Percentiles rank a stretch among this genome's conserved stretches.
Conservation (phyloP, 306 rosid species). For the Bauhinia variegata region DNA sequence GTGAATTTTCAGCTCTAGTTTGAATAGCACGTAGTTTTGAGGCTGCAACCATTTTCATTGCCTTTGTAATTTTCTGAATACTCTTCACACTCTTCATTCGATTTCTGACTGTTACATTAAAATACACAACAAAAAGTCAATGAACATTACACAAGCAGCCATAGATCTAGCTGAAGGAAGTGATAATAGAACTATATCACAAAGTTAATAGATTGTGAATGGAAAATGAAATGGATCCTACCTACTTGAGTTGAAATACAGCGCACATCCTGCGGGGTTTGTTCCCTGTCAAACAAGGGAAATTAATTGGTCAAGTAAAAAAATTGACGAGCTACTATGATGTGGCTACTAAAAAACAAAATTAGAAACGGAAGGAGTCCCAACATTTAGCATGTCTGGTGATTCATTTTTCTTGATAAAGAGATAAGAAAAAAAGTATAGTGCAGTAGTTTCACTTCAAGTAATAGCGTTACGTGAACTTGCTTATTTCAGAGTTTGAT, state of each 20-base stretch:
- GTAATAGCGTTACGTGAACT: neutral
- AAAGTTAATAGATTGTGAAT: neutral
- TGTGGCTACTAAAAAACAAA: no score
- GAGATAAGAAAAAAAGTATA: neutral
- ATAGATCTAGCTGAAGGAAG: constrained; percentile 16
- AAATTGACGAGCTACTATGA: neutral
- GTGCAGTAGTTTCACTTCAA: neutral
- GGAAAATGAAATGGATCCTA: constrained; percentile 40
- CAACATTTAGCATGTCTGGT: neutral
- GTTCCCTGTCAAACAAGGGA: constrained; percentile 61
- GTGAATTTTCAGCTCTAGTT: constrained; percentile 81
- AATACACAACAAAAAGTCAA: constrained; percentile 26
- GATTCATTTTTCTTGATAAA: neutral
- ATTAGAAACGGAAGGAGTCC: neutral
- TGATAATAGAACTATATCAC: neutral
- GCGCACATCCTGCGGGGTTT: constrained; percentile 69
- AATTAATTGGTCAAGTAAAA: neutral
- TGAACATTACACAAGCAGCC: neutral
- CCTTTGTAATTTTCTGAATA: constrained; percentile 98
- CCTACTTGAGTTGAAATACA: constrained; percentile 93
- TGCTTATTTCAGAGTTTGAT: neutral
- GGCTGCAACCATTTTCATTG: constrained; percentile 99
- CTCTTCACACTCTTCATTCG: constrained; percentile 98
- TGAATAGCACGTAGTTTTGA: constrained; percentile 92
- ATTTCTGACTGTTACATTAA: constrained; percentile 63